Conservation (phyloP, 2,329 filamentous ascomycete species). For the Hypoxylon sp. region DNA sequence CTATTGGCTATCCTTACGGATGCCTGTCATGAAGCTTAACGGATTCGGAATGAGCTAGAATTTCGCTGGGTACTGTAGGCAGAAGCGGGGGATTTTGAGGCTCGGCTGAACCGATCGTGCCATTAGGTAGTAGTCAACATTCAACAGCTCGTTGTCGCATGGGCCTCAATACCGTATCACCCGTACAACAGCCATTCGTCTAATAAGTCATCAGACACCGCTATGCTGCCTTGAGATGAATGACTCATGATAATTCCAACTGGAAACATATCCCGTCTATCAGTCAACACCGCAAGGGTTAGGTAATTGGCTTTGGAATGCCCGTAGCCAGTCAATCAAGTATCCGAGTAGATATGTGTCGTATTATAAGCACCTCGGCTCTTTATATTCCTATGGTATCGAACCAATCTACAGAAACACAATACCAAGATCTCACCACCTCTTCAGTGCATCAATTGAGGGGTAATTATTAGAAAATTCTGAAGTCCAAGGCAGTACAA, state of each 20-base stretch:
- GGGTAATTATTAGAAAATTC: no score
- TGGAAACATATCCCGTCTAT: background rate
- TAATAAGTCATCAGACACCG: background rate
- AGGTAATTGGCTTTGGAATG: no score
- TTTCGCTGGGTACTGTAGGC: slow-evolving; percentile 18
- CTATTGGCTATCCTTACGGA: slow-evolving; percentile 24
- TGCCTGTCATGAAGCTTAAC: slow-evolving; percentile 27
- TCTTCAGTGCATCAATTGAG: no score
- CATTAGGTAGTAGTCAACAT: slow-evolving; percentile 3
- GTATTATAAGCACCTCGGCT: no score
- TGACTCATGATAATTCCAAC: background rate
- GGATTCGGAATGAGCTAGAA: slow-evolving; percentile 23
- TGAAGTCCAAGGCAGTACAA: no score
- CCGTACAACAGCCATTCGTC: background rate
- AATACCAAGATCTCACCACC: no score
- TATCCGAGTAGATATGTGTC: no score
- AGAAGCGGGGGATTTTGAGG: slow-evolving; percentile 28
- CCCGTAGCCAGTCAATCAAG: no score
- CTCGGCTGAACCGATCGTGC: slow-evolving; percentile 7
- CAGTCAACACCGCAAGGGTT: no score
- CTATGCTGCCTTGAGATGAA: background rate
- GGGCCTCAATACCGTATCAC: background rate
- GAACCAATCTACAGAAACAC: no score
- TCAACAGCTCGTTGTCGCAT: background rate
- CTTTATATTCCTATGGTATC: no score